phyloP scores from a whole-genome alignment of 139 green algal genomes.

The Deuterostichococcus epilithicus region DNA sequence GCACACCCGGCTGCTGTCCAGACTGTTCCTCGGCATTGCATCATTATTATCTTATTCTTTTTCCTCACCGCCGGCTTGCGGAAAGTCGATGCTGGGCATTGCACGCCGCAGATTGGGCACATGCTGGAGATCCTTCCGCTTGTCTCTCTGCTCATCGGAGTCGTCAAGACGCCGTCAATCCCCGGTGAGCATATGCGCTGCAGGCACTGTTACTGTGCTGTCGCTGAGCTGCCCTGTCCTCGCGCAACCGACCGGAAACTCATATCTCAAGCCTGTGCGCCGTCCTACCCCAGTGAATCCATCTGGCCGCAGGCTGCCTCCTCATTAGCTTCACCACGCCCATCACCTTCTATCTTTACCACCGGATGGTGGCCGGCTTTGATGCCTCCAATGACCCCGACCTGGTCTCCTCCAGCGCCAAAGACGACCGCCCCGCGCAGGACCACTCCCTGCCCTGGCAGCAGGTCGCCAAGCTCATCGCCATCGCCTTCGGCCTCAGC shows the following conservation, averaged over 20 bases:
- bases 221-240: no score
- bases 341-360: neutral
- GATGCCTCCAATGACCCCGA: neutral
- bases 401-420: neutral
- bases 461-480: neutral
- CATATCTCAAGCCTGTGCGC: no score
- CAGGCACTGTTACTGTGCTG: no score
- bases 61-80: no score
- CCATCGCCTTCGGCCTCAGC: neutral
- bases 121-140: neutral
- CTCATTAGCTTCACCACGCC: neutral
- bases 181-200: neutral
- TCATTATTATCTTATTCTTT: no score
- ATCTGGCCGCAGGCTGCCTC: neutral
- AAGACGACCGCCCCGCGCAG: neutral
- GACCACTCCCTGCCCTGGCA: neutral
- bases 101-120: neutral
- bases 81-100: no score
- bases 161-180: neutral
- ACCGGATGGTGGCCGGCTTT: neutral
- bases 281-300: no score
- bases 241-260: no score
- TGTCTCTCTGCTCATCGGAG: neutral
- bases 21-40: no score
- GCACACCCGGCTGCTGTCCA: no score